Evolutionary conservation across 768 basidiomycete species (phyloP).

Genomic region (Fomitopsis serialis): DNA sequence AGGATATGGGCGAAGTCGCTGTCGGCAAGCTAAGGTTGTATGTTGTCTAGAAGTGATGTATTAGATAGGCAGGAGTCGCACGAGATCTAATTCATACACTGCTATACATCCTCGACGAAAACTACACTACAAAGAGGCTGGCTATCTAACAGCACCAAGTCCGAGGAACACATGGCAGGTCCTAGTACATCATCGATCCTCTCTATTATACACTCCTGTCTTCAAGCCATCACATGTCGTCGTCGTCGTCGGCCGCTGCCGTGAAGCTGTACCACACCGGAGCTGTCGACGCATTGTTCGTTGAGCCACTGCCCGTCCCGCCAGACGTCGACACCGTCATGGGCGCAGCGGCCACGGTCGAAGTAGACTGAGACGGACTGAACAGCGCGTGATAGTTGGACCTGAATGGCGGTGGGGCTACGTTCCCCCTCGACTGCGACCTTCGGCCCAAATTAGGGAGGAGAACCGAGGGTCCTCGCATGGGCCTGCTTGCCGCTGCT

Average conservation of each 20-base stretch:
- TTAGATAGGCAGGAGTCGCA: no score
- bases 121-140: not conserved
- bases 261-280: not conserved
- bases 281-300: not conserved
- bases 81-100: no score
- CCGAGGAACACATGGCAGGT: not conserved
- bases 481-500: not conserved
- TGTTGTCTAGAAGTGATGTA: no score
- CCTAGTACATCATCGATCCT: no score
- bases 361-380: not conserved
- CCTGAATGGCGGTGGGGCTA: not conserved
- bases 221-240: not conserved
- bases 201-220: not conserved
- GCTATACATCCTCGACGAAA: not conserved
- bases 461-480: not conserved
- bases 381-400: not conserved
- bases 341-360: not conserved
- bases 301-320: not conserved
- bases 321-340: not conserved
- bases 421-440: not conserved
- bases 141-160: not conserved
- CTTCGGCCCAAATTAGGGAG: not conserved
- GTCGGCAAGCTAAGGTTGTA: not conserved
- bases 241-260: not conserved
- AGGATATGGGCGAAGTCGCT: slow-evolving; percentile 44